phyloP scores from a whole-genome alignment of 352 stramenopile species.

The Globisporangium solare region DNA sequence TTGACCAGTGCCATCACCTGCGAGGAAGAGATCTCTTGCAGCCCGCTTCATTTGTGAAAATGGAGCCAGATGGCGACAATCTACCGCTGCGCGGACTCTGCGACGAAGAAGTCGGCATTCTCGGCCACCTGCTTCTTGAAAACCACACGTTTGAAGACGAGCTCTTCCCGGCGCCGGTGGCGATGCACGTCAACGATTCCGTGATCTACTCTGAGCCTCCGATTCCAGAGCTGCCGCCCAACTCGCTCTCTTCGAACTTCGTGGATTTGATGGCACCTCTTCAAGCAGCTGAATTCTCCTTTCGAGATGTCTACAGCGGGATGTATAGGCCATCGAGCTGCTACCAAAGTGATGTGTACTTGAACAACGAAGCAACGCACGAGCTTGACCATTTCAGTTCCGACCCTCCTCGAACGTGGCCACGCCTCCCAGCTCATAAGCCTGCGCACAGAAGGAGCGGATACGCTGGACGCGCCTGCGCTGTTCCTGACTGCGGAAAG shows the following conservation, averaged over 20 bases:
- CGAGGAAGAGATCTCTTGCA: neutral
- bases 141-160: conserved; percentile 4
- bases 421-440: neutral
- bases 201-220: neutral
- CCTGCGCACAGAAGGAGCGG: neutral
- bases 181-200: no score
- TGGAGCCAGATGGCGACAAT: neutral
- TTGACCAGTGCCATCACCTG: no score
- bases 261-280: conserved; percentile 4
- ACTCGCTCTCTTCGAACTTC: neutral
- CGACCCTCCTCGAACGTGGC: neutral
- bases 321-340: neutral
- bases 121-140: conserved; percentile 7
- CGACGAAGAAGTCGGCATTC: conserved; percentile 14
- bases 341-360: conserved; percentile 1
- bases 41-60: conserved; percentile 1
- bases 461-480: conserved; percentile 15
- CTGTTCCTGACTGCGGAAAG: conserved; percentile 25
- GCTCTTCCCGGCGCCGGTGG: neutral
- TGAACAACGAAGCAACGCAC: neutral
- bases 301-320: neutral
- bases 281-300: conserved; percentile 1
- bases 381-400: neutral
- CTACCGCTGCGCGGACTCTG: conserved; percentile 4
- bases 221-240: neutral